Percentiles rank a stretch among this genome's conserved stretches.
These are phyloP conservation scores for Liquidambar formosana DNA, from an alignment of 164 flowering plant genomes.

Conservation along the genomic window DNA sequence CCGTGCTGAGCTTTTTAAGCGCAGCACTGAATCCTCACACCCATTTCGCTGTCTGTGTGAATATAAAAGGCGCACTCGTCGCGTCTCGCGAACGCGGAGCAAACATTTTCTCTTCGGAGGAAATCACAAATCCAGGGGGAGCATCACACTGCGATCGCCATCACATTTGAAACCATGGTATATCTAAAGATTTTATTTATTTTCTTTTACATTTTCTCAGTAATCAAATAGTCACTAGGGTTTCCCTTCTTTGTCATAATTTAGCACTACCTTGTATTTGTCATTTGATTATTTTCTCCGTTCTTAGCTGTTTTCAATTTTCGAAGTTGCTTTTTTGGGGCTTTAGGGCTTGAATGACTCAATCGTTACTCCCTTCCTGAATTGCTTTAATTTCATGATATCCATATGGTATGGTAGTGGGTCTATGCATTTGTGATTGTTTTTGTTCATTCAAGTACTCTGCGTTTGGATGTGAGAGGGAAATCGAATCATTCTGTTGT, in stretches of 20 bases:
- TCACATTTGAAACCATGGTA: constrained; percentile 2
- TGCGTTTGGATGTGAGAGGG: neutral
- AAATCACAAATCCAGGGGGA: neutral
- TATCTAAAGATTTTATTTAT: neutral
- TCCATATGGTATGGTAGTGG: neutral
- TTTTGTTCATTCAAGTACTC: neutral
- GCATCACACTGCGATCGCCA: neutral
- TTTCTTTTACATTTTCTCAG: neutral
- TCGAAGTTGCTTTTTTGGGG: neutral
- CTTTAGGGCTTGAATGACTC: neutral
- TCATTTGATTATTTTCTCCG: no score
- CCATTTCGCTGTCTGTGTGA: no score
- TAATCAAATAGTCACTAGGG: neutral
- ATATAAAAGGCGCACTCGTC: no score
- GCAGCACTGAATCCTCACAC: no score
- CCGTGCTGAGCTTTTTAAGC: no score
- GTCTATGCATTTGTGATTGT: neutral
- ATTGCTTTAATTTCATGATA: neutral
- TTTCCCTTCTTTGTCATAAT: neutral
- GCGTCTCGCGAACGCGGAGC: no score
- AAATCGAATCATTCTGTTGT: neutral
- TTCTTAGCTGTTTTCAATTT: neutral
- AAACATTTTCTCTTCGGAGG: no score
- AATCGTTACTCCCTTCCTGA: neutral
- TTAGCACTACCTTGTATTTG: neutral